A percentile compares a stretch with the other conserved stretches of the same genome.
Conservation (phyloP, 345 rosid genomes). For the Melaleuca alternifolia region DNA sequence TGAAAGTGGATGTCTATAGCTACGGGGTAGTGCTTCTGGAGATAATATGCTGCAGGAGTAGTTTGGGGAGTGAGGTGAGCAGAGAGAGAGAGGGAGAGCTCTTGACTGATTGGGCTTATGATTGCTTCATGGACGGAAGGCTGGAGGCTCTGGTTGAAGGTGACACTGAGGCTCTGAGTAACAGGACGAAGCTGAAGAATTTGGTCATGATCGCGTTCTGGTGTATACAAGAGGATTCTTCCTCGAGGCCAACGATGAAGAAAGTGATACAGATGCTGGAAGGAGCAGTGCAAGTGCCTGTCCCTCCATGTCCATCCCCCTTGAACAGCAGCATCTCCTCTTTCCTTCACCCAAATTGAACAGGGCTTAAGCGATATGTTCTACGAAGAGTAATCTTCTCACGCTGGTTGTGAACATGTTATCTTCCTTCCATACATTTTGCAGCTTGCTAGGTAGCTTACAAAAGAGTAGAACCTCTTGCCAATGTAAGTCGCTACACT, state of each 20-base stretch:
- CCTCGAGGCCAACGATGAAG: constrained; percentile 32
- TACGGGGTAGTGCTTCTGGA: constrained; percentile 21
- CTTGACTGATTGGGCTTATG: constrained; percentile 34
- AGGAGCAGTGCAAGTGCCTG: constrained; percentile 15
- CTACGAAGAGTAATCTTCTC: not conserved
- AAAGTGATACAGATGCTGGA: constrained; percentile 42
- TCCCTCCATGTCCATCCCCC: constrained; percentile 10
- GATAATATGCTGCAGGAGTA: constrained; percentile 9
- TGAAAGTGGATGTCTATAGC: constrained; percentile 21
- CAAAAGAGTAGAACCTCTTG: not conserved
- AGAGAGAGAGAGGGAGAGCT: constrained; percentile 20
- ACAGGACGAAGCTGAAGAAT: not conserved
- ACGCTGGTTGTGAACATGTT: not conserved
- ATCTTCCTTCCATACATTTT: not conserved
- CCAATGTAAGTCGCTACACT: not conserved
- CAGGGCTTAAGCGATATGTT: not conserved
- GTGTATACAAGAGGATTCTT: constrained; percentile 39
- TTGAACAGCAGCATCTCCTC: not conserved
- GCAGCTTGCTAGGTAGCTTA: not conserved
- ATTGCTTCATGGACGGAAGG: constrained; percentile 19
- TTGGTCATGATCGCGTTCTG: constrained; percentile 26
- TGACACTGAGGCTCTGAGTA: constrained; percentile 8
- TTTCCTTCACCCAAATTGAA: not conserved
- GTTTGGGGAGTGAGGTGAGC: not conserved
- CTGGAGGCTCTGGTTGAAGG: constrained; percentile 14